Conservation (phyloP, 2,329 filamentous ascomycete species). For the Delphinella strobiligena region DNA sequence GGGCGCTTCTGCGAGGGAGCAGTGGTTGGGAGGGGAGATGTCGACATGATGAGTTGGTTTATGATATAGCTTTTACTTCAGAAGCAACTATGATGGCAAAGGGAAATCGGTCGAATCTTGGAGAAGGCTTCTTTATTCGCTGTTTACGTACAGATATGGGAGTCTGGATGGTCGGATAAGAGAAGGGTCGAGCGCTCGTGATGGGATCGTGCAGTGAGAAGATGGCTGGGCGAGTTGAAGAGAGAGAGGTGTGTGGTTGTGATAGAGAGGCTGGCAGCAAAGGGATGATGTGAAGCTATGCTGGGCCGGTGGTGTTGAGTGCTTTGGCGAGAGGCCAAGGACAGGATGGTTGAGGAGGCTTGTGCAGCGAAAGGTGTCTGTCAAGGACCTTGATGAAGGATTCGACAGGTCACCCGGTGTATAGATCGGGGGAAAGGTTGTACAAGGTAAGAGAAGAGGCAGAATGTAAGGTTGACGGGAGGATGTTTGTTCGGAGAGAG, state of each 20-base stretch:
- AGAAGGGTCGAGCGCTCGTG: conserved; percentile 8
- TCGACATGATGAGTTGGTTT: conserved; percentile 8
- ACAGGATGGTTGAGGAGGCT: too few relatives aligned
- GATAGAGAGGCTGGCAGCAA: too few relatives aligned
- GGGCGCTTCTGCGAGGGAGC: conserved; percentile 65
- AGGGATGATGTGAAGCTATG: too few relatives aligned
- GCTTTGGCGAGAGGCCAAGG: conserved; percentile 4
- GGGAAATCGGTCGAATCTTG: background rate
- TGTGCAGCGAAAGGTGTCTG: too few relatives aligned
- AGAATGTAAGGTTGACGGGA: background rate
- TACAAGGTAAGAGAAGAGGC: background rate
- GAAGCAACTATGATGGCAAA: background rate
- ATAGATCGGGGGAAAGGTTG: too few relatives aligned
- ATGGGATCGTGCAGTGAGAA: conserved; percentile 3
- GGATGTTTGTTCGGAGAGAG: background rate
- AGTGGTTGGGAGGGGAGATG: conserved; percentile 9
- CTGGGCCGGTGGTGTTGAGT: conserved; percentile 7
- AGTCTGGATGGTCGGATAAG: conserved; percentile 5
- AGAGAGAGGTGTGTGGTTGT: conserved; percentile 6
- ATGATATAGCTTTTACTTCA: background rate
- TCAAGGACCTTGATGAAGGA: too few relatives aligned
- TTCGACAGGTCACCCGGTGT: too few relatives aligned
- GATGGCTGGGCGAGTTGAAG: conserved; percentile 1
- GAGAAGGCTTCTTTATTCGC: conserved; percentile 7
- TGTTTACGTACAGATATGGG: conserved; percentile 8